Percentiles rank a stretch among this genome's conserved stretches.
phyloP scores from a whole-genome alignment of 179 eudicot genomes.

The Patellifolia procumbens region DNA sequence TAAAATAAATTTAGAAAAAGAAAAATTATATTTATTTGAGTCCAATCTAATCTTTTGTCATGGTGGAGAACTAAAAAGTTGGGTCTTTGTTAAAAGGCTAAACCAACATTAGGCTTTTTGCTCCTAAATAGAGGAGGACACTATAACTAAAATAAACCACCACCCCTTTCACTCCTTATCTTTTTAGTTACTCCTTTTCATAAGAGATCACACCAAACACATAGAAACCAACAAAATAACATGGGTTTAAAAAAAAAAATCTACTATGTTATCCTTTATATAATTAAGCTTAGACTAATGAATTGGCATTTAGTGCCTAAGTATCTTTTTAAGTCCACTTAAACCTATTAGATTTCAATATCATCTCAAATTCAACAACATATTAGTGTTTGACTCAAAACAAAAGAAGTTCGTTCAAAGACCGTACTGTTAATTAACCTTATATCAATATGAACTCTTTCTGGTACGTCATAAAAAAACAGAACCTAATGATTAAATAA shows the following conservation, averaged over 20 bases:
- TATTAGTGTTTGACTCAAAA: neutral
- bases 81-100: constrained; percentile 34
- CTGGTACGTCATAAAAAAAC: too few relatives aligned
- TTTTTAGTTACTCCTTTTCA: constrained; percentile 13
- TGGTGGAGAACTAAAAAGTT: constrained; percentile 33
- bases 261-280: neutral
- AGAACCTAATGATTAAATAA: constrained; percentile 12
- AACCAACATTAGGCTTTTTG: constrained; percentile 39
- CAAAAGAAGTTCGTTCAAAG: neutral
- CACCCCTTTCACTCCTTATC: constrained; percentile 16
- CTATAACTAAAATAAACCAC: constrained; percentile 22
- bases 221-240: neutral
- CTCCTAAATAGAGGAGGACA: constrained; percentile 26
- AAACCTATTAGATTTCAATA: neutral
- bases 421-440: too few relatives aligned
- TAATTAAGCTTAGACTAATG: neutral
- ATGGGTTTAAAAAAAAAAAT: neutral
- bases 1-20: constrained; percentile 9
- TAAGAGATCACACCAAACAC: constrained; percentile 21
- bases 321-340: neutral
- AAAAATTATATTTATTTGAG: constrained; percentile 11
- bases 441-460: too few relatives aligned
- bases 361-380: neutral
- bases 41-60: constrained; percentile 11
- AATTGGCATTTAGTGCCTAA: neutral